phyloP scores from a whole-genome alignment of 2,329 filamentous ascomycete genomes.

The Verticillium albo-atrum region DNA sequence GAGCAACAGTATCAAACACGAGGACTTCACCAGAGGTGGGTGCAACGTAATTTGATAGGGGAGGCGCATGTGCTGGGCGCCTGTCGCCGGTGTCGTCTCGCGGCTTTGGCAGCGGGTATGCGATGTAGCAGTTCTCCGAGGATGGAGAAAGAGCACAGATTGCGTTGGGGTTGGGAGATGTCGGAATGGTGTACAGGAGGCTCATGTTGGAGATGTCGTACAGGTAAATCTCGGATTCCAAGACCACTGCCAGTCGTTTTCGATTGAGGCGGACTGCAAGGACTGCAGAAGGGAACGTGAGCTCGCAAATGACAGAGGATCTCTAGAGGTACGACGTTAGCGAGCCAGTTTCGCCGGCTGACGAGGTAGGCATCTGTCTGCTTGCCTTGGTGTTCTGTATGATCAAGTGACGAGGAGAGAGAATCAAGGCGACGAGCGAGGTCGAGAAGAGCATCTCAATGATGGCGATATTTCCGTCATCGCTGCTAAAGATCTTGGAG shows the following conservation, averaged over 20 bases:
- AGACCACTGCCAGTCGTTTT: slow-evolving; percentile 86
- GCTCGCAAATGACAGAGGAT: slow-evolving; percentile 88
- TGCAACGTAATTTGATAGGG: slow-evolving; percentile 69
- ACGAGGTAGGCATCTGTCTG: slow-evolving; percentile 5
- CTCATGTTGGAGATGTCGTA: slow-evolving; percentile 99
- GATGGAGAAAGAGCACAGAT: slow-evolving; percentile 92
- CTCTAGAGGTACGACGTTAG: slow-evolving; percentile 36
- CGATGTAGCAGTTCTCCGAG: slow-evolving; percentile 92
- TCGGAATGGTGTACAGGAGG: slow-evolving; percentile 85
- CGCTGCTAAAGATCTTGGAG: slow-evolving; percentile 88
- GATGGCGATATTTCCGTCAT: slow-evolving; percentile 91
- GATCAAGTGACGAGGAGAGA: slow-evolving; percentile 86
- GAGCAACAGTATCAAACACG: slow-evolving; percentile 82
- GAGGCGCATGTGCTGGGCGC: slow-evolving; percentile 78
- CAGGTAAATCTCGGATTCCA: slow-evolving; percentile 95
- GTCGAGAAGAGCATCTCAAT: slow-evolving; percentile 99
- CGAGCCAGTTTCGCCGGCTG: neutral
- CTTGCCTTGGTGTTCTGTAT: slow-evolving; percentile 95
- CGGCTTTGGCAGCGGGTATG: slow-evolving; percentile 80
- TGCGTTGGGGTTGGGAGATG: slow-evolving; percentile 85
- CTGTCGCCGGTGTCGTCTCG: slow-evolving; percentile 54
- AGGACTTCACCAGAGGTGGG: slow-evolving; percentile 89
- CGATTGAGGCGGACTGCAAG: slow-evolving; percentile 90
- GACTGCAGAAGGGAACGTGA: slow-evolving; percentile 96
- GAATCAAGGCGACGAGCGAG: slow-evolving; percentile 86